phyloP scores from a whole-genome alignment of 73 alveolate species.

The Symbiodinium natans region DNA sequence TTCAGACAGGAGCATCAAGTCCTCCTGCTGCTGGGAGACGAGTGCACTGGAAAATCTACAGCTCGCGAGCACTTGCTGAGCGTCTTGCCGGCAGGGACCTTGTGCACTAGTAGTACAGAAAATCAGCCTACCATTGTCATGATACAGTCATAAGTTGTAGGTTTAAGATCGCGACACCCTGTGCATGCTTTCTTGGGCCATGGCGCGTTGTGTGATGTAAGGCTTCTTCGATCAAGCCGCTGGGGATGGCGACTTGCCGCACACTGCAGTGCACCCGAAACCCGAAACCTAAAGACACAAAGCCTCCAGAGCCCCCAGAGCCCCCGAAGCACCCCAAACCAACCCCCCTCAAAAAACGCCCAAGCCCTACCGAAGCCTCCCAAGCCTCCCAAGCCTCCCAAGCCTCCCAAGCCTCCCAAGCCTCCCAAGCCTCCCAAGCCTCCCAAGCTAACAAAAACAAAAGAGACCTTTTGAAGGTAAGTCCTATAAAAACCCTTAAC shows the following conservation, averaged over 20 bases:
- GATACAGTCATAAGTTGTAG: neutral
- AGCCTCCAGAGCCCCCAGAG: no score
- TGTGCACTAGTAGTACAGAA: neutral
- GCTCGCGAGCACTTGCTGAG: conserved; percentile 52
- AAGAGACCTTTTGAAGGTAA: no score
- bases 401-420: no score
- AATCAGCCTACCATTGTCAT: neutral
- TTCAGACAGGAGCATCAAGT: conserved; percentile 65
- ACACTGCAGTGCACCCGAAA: neutral
- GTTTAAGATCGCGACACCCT: no score
- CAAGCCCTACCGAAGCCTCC: no score
- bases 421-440: no score
- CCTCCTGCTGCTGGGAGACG: conserved; percentile 54
- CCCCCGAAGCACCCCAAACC: no score
- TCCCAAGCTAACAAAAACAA: no score
- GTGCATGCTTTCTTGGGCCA: neutral
- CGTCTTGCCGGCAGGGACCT: neutral
- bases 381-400: no score
- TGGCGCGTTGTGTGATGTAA: neutral
- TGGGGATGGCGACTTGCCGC: conserved; percentile 13
- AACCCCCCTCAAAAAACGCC: no score
- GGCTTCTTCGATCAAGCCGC: conserved; percentile 55
- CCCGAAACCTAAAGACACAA: no score
- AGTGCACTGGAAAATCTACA: conserved; percentile 31
- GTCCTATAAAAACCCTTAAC: no score